Conservation (phyloP, 2,329 filamentous ascomycete genomes). For the Claviceps lovelessii region DNA sequence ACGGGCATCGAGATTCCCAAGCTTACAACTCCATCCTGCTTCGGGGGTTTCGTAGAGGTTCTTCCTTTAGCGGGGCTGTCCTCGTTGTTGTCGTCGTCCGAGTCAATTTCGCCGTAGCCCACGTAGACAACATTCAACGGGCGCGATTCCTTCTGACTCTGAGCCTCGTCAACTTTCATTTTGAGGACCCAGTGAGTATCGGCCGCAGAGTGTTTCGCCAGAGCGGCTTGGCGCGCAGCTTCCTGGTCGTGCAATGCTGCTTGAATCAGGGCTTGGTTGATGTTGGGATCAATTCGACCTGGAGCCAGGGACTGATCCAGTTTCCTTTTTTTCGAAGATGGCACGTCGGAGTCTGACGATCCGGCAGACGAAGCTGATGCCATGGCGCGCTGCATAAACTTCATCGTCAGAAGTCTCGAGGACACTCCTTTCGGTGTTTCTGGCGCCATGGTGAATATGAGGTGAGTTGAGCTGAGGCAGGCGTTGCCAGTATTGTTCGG, state of each 20-base stretch:
- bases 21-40: constrained; percentile 14
- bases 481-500: no score
- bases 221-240: constrained; percentile 43
- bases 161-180: constrained; percentile 19
- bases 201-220: constrained; percentile 48
- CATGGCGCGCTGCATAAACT: constrained; percentile 88
- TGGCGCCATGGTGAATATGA: constrained; percentile 25
- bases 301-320: constrained; percentile 23
- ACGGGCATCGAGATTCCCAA: background rate
- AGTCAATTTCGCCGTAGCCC: constrained; percentile 37
- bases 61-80: constrained; percentile 20
- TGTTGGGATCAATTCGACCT: constrained; percentile 20
- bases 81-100: constrained; percentile 21
- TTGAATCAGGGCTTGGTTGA: constrained; percentile 46
- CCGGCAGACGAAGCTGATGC: constrained; percentile 37
- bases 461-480: no score
- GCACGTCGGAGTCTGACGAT: constrained; percentile 34
- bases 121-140: constrained; percentile 45
- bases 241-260: constrained; percentile 54
- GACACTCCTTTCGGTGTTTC: constrained; percentile 58
- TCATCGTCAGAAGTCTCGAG: constrained; percentile 81
- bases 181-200: constrained; percentile 67
- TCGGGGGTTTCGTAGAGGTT: constrained; percentile 21
- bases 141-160: constrained; percentile 17
- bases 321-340: constrained; percentile 50